A percentile compares a stretch with the other conserved stretches of the same genome.
Conservation (phyloP, 306 rosid species). For the Psophocarpus tetragonolobus region DNA sequence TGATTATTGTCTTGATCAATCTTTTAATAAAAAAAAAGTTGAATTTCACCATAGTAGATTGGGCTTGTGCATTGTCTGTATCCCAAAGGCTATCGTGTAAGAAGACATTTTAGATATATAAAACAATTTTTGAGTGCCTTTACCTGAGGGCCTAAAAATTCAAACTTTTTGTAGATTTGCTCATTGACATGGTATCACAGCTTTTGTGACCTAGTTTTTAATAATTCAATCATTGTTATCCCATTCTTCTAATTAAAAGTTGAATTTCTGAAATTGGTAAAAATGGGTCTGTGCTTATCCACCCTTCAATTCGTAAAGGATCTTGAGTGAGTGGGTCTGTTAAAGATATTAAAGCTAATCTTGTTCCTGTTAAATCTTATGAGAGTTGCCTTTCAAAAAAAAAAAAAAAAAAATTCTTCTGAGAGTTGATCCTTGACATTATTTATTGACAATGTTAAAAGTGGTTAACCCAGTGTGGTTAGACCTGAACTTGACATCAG, state of each 20-base stretch:
- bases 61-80: not conserved
- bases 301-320: not conserved
- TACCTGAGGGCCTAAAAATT: not conserved
- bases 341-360: no score
- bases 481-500: not conserved
- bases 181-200: not conserved
- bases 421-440: no score
- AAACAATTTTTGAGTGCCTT: not conserved
- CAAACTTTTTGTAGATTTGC: not conserved
- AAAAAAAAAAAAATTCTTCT: no score
- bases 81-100: not conserved
- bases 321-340: no score
- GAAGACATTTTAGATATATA: not conserved
- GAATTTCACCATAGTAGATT: not conserved
- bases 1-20: not conserved
- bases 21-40: not conserved
- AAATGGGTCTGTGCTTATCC: not conserved
- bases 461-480: not conserved
- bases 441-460: slow-evolving; percentile 20
- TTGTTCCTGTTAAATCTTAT: no score
- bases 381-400: no score
- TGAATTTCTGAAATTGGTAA: not conserved
- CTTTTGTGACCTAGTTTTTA: not conserved
- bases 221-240: not conserved
- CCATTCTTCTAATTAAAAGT: not conserved